Evolutionary conservation across 768 basidiomycete genomes (phyloP), one percentile per base, ranked within the genome.

Genomic region (Podaxis carcinomalis): DNA sequence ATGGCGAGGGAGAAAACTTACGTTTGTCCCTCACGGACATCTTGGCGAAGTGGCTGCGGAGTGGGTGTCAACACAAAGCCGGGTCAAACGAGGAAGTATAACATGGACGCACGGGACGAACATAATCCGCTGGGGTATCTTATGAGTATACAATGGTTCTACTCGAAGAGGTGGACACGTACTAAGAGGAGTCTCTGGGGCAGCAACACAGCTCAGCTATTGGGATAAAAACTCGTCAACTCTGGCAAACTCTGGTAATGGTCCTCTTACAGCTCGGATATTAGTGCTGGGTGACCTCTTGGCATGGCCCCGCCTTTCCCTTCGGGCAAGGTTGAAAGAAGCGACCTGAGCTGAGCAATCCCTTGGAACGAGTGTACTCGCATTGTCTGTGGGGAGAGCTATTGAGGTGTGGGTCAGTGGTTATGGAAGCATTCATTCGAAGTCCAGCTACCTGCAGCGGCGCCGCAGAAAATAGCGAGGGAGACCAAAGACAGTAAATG

Each of bases 151-250:
- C 25, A 10, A 14, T 39, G 9, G 21, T 21, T 51, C 3, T 3
- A 16, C 10, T 27, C 10, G 11, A 25, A 23, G 36, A 27, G 3
- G n/a, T 14, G 23, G 19, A 36, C 13, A 55, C 59, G 4, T 55
- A 61, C 59, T 42, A 27, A 61, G 52, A 7, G 59, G 52, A 23
- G 35, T 37, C 40, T 55, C 59, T 16, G 59, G 59, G 35, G 59
- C 59, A 2, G 53, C 59, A 13, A 61, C 59, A 55, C 59, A 61
- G 10, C 39, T 61, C 32, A 61, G 35, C 59, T 61, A 47, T 37
- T 39, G 37, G 36, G 6, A 14, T 49, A 9, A 5, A 21, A n/a
- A 14, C 5, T 23, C 9, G 52, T 61, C 16, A 61, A 46, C 27
- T 1, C 10, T 23, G 27, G 6, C 27, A 39, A 13, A 27, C 32